These are phyloP conservation scores for Trichoderma gamsii DNA, from an alignment of 495 filamentous ascomycete species.

Conservation along the genomic window DNA sequence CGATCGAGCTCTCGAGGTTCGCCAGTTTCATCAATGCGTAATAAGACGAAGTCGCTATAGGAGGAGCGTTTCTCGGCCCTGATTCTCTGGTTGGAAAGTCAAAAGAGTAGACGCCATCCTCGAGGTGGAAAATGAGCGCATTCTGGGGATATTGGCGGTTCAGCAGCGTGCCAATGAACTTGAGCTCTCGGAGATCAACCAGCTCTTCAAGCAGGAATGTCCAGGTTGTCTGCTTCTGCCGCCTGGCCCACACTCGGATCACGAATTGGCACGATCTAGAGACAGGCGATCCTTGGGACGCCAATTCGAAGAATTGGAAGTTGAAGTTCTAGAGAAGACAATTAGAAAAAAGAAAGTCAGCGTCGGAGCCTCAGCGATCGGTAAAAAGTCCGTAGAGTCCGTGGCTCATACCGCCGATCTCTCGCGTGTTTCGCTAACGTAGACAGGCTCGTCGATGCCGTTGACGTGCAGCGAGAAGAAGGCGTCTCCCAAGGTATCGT, in stretches of 20 bases:
- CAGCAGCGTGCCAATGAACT: conserved; percentile 76
- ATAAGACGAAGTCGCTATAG: conserved; percentile 68
- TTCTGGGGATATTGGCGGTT: conserved; percentile 77
- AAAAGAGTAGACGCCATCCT: conserved; percentile 81
- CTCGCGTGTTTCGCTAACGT: conserved; percentile 78
- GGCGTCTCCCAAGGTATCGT: conserved; percentile 69
- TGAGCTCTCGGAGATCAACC: conserved; percentile 62
- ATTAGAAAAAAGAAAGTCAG: not conserved
- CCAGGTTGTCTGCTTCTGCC: conserved; percentile 45
- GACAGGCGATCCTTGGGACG: conserved; percentile 56
- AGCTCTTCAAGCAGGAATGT: conserved; percentile 64
- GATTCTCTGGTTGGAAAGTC: conserved; percentile 41
- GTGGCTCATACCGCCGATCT: conserved; percentile 53
- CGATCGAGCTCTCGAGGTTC: conserved; percentile 85
- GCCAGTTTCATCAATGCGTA: conserved; percentile 84
- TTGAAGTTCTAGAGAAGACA: conserved; percentile 61
- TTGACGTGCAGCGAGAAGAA: conserved; percentile 83
- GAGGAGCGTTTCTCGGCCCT: conserved; percentile 38
- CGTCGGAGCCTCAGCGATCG: not conserved
- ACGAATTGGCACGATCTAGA: conserved; percentile 58
- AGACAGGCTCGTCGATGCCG: conserved; percentile 63
- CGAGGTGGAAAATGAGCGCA: conserved; percentile 77
- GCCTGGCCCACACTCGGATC: conserved; percentile 73
- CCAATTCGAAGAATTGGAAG: conserved; percentile 81
- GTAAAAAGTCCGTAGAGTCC: not conserved